Base-by-base conservation (phyloP, 352 stramenopile genomes). In the Globisporangium spinosum region DNA sequence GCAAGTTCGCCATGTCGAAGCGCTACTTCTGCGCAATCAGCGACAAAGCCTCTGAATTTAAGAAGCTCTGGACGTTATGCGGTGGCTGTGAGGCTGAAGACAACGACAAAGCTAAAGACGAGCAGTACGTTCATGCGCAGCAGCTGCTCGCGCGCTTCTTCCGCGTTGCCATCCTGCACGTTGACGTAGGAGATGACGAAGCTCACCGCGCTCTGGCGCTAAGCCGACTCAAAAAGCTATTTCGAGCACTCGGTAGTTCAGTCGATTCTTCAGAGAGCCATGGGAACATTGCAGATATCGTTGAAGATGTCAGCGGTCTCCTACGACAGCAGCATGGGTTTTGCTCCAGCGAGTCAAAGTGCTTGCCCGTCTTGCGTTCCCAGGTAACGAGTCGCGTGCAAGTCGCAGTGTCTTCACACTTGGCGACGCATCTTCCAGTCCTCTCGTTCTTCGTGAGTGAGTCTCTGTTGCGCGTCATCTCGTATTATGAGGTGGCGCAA, bases 141-240 rank as follows among this genome's bases (percentile, higher is more conserved):
- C 23, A 73, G 55, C 64, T 85, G 9, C 68, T 83, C 23, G 76
- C 87, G 0, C 74, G 72, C 2, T 61, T 90, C 34, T 68, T 85
- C 3, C 78, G 89, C 27, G 72, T 69, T 0, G 62, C 79, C 12
- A 15, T 92, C 17, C 70, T 89, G 5, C 82, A 92, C 54, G 68
- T 89, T 23, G 82, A 80, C 5, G 64, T 80, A n/a, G 74, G 83
- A 17, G 64, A 77, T 6, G 67, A 82, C 2, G 57, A 77, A 5
- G 34, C 38, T 3, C 78, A 89, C 55, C 78, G 78, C 15, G 56
- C 73, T 2, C 20, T 64, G n/a, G 70, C 75, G 5, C 67, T 85
- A 2, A 59, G 70, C 2, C 73, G 38, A 12, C 40, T 61, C 56
- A 77, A 51, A 68, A 74, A 9, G 40, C 69, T 67, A 45, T 56